Percentiles rank a stretch among this genome's conserved stretches.
These are phyloP conservation scores for Serendipita sp. DNA, from an alignment of 768 basidiomycete species.

Conservation along the genomic window DNA sequence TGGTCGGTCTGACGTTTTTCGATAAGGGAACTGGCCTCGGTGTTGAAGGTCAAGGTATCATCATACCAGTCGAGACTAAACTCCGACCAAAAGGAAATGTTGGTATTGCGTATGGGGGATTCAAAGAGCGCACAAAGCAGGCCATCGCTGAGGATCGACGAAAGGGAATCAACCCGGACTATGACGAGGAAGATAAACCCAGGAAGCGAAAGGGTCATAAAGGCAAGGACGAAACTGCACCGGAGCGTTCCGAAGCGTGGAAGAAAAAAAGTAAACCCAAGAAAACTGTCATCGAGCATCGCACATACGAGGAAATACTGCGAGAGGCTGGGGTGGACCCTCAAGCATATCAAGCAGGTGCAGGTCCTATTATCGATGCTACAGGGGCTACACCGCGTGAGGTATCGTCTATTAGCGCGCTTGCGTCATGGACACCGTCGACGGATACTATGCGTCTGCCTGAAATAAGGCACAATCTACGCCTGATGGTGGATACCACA, in stretches of 20 bases:
- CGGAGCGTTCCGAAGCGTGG: conserved; percentile 60
- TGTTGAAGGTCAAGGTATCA: conserved; percentile 57
- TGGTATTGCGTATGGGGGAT: conserved; percentile 78
- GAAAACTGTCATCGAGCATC: conserved; percentile 78
- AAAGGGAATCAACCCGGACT: conserved; percentile 41
- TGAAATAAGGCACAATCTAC: conserved; percentile 91
- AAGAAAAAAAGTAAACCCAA: conserved; percentile 58
- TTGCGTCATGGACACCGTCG: conserved; percentile 72
- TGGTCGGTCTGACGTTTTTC: neutral
- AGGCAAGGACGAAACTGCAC: conserved; percentile 32
- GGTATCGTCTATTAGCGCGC: conserved; percentile 63
- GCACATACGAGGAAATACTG: conserved; percentile 92
- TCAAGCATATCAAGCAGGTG: conserved; percentile 25
- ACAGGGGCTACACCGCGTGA: conserved; percentile 88
- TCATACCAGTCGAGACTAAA: conserved; percentile 76
- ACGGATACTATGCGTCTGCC: conserved; percentile 80
- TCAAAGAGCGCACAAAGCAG: conserved; percentile 78
- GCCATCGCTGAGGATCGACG: conserved; percentile 64
- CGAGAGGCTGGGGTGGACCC: conserved; percentile 64
- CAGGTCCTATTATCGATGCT: conserved; percentile 89
- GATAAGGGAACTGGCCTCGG: conserved; percentile 50
- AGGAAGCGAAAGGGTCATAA: conserved; percentile 33
- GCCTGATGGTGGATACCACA: conserved; percentile 68
- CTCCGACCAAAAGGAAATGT: conserved; percentile 59
- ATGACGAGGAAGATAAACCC: conserved; percentile 44